Conservation (phyloP, 75 land plant genomes). For the Picea sitchensis region DNA sequence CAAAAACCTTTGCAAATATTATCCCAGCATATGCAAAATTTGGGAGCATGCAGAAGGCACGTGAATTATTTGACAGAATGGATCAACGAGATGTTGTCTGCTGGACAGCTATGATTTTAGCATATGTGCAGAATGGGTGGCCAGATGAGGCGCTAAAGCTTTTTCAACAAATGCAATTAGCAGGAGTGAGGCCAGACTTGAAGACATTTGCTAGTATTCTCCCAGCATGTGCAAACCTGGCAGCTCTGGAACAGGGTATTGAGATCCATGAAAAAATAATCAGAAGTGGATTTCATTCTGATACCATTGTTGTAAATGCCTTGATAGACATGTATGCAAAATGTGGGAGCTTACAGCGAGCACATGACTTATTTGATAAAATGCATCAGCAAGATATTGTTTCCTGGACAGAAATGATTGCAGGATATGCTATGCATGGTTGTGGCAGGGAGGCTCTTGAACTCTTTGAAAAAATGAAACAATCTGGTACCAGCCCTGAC, state of each 20-base stretch:
- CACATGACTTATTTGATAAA: background rate
- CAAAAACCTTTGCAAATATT: slow-evolving; percentile 1
- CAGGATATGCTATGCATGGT: slow-evolving; percentile 58
- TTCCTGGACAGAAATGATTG: slow-evolving; percentile 67
- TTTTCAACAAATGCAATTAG: background rate
- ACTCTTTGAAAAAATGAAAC: slow-evolving; percentile 43
- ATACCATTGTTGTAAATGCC: slow-evolving; percentile 1
- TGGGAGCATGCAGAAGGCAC: slow-evolving; percentile 16
- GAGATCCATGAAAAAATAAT: slow-evolving; percentile 4
- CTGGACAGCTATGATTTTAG: slow-evolving; percentile 24
- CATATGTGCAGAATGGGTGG: background rate
- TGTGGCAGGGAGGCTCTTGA: slow-evolving; percentile 41
- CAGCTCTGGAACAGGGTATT: slow-evolving; percentile 6
- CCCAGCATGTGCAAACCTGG: slow-evolving; percentile 7
- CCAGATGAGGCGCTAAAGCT: background rate
- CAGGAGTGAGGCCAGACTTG: slow-evolving; percentile 7
- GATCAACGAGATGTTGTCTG: slow-evolving; percentile 9
- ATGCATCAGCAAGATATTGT: slow-evolving; percentile 48
- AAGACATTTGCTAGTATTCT: slow-evolving; percentile 14
- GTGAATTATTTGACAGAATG: slow-evolving; percentile 19
- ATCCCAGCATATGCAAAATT: slow-evolving; percentile 19
- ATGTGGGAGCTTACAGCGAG: background rate
- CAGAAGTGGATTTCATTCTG: background rate
- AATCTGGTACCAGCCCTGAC: slow-evolving; percentile 53
- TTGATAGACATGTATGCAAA: slow-evolving; percentile 11